Conservation (phyloP, 805 yeast genomes). For the Candida nitratophila region DNA sequence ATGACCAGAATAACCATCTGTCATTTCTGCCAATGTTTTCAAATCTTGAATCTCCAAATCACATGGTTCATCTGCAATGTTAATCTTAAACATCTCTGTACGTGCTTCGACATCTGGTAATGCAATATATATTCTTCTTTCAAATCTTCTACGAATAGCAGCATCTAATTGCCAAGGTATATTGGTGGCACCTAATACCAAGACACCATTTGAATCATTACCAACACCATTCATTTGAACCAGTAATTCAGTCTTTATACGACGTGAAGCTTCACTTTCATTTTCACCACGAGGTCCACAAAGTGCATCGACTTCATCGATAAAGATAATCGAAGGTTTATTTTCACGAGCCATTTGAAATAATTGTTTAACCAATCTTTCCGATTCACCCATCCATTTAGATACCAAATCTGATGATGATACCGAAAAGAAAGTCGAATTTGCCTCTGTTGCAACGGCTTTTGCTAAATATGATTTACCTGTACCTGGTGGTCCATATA, state of each 20-base stretch:
- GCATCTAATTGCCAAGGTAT: slow-evolving; percentile 99
- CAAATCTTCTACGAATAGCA: slow-evolving; percentile 95
- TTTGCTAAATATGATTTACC: slow-evolving; percentile 96
- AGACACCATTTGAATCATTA: slow-evolving; percentile 84
- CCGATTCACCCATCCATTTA: slow-evolving; percentile 99
- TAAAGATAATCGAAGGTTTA: slow-evolving; percentile 92
- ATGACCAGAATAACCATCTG: slow-evolving; percentile 96
- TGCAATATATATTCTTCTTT: slow-evolving; percentile 89
- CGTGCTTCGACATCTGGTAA: slow-evolving; percentile 93
- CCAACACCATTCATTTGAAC: slow-evolving; percentile 99
- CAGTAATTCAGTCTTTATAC: slow-evolving; percentile 91
- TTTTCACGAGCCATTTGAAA: slow-evolving; percentile 95
- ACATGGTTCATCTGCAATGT: slow-evolving; percentile 88
- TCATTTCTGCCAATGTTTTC: slow-evolving; percentile 78
- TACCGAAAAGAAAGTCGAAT: slow-evolving; percentile 92
- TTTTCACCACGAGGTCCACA: slow-evolving; percentile 99
- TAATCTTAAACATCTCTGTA: slow-evolving; percentile 87
- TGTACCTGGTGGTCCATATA: slow-evolving; percentile 95
- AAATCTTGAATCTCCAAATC: slow-evolving; percentile 66
- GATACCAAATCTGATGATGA: slow-evolving; percentile 94
- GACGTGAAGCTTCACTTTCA: slow-evolving; percentile 91
- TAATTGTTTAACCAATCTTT: slow-evolving; percentile 89
- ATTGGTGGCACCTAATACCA: slow-evolving; percentile 95
- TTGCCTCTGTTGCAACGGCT: slow-evolving; percentile 98
- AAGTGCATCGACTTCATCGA: slow-evolving; percentile 96